Evolutionary conservation across 257 asterid genomes (phyloP).

Genomic region (Agastache rugosa): DNA sequence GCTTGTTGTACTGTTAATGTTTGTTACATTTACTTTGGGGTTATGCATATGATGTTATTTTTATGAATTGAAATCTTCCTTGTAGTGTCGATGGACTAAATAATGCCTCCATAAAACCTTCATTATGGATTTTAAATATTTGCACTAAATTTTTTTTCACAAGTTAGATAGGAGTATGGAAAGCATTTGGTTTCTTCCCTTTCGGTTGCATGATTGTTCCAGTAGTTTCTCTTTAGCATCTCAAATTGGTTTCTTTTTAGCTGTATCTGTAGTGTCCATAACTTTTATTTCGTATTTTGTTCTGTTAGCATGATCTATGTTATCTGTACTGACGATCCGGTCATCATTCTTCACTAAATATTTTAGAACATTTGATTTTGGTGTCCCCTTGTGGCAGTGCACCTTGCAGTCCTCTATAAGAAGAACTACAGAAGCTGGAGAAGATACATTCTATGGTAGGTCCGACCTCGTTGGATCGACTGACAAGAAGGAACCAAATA

Average conservation of each 20-base stretch:
- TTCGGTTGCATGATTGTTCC: not conserved
- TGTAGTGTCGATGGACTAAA: not conserved
- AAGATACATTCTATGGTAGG: slow-evolving; percentile 36
- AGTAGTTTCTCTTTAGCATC: not conserved
- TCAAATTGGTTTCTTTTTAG: not conserved
- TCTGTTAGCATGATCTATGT: slow-evolving; percentile 15
- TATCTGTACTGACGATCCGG: slow-evolving; percentile 25
- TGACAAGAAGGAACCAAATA: slow-evolving; percentile 35
- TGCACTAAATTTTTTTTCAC: not conserved
- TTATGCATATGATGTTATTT: not conserved
- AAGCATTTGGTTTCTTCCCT: slow-evolving; percentile 15
- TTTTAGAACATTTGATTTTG: slow-evolving; percentile 48
- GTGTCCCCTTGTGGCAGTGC: slow-evolving; percentile 50
- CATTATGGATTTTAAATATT: not conserved
- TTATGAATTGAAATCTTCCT: not conserved
- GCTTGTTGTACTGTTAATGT: slow-evolving; percentile 8
- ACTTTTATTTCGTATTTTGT: slow-evolving; percentile 5
- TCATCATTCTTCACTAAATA: slow-evolving; percentile 33
- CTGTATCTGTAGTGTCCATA: slow-evolving; percentile 1
- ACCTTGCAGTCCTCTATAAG: slow-evolving; percentile 56
- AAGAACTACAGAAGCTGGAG: slow-evolving; percentile 54
- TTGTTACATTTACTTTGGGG: not conserved
- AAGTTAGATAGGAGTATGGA: not conserved
- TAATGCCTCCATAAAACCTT: not conserved
- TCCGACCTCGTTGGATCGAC: slow-evolving; percentile 41